These are phyloP conservation scores for Botrytis aclada DNA, from an alignment of 2,329 filamentous ascomycete genomes.

Conservation along the genomic window DNA sequence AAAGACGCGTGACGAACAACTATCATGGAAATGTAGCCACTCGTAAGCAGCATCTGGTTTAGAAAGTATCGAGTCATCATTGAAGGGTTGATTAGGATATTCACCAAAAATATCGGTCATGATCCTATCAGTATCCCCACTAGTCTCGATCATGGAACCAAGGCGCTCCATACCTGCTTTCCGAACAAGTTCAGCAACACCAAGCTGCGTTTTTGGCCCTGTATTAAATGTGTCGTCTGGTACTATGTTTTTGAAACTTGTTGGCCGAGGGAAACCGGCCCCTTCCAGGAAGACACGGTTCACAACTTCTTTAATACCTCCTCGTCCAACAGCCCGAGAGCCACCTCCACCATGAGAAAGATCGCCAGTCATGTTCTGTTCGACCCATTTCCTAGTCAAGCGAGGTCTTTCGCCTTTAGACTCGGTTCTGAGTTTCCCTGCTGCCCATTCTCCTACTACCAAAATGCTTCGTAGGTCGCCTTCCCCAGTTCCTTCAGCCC, in stretches of 20 bases:
- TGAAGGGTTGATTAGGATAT: slow-evolving; percentile 84
- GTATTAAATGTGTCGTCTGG: slow-evolving; percentile 32
- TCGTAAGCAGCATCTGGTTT: slow-evolving; percentile 82
- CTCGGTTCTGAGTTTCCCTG: slow-evolving; percentile 60
- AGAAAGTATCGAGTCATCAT: slow-evolving; percentile 85
- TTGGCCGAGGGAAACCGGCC: slow-evolving; percentile 59
- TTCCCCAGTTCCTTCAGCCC: slow-evolving; percentile 64
- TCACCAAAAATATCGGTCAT: slow-evolving; percentile 79
- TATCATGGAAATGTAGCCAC: slow-evolving; percentile 93
- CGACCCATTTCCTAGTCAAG: slow-evolving; percentile 74
- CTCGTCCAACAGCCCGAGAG: slow-evolving; percentile 67
- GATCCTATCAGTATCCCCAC: slow-evolving; percentile 75
- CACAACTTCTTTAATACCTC: slow-evolving; percentile 71
- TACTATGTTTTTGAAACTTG: slow-evolving; percentile 28
- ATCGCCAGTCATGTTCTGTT: slow-evolving; percentile 66
- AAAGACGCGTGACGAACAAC: slow-evolving; percentile 73
- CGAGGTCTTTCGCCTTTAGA: slow-evolving; percentile 42
- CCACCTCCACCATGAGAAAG: slow-evolving; percentile 69
- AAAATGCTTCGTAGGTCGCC: slow-evolving; percentile 78
- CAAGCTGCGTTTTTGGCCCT: slow-evolving; percentile 55
- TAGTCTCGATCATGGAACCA: slow-evolving; percentile 73
- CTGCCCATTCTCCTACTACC: slow-evolving; percentile 86
- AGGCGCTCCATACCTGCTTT: slow-evolving; percentile 69
- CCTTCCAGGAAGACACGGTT: slow-evolving; percentile 76
- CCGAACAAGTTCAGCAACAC: slow-evolving; percentile 71